Evolutionary conservation across 495 filamentous ascomycete genomes (phyloP), one percentile per base, ranked within the genome.

Genomic region (Xylona heveae): DNA sequence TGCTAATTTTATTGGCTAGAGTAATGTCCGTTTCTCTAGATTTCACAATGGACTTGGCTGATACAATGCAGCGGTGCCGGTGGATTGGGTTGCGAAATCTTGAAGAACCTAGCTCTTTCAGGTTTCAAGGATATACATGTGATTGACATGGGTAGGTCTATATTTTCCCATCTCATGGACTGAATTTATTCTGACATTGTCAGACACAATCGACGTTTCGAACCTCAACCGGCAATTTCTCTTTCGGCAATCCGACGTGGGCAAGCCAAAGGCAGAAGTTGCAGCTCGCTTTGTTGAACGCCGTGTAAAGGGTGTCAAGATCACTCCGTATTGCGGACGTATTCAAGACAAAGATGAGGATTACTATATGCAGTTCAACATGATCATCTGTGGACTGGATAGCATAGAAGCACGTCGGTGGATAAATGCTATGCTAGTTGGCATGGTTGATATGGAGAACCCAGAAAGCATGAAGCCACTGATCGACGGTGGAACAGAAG

Each of bases 181-280:
- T 34, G 18, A 8, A 6, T 26, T 32, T 9, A 36, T 28, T 10
- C 18, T 31, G 2, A 34, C 19, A 32, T 24, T 33, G 42, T 37
- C 39, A 81, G 79, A 90, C 47, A 95, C 84, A 4, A 99, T 99
- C 50, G 90, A 99, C 47, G 82, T 99, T 34, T 92, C 82, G 16
- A 99, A 99, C 52, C 65, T 99, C 28, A 99, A 99, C 50, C 73
- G 90, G 15, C 90, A 99, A 48, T 99, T 99, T 48, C 68, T 99
- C 29, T 99, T 99, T 51, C 81, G 90, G 12, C 62, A 84, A 42
- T 58, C 68, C 28, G 90, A 99, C 47, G 84, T 99, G 16, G 88
- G 90, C 21, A 84, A 79, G 41, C 76, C 71, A 35, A 99, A 99
- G 55, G 90, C 90, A 38, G 78, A 83, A 41, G 75, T 91, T 30